A percentile compares a stretch with the other conserved stretches of the same genome.
Evolutionary conservation across 495 filamentous ascomycete genomes (phyloP).

Genomic region (Aspergillus affinis): DNA sequence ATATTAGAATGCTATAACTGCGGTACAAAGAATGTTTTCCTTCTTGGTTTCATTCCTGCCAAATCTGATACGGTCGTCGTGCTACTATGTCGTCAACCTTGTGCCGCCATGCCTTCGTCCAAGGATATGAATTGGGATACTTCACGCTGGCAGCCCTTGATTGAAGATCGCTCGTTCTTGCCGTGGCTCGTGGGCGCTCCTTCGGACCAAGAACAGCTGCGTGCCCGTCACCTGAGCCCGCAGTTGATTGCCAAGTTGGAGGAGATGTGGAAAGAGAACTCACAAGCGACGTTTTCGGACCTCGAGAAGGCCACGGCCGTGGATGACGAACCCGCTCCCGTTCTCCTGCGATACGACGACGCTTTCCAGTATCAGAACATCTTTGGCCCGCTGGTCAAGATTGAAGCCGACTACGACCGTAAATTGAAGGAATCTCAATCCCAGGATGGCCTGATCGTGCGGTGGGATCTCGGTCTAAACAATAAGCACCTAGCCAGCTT

Average conservation of each 20-base stretch:
- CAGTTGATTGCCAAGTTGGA: slow-evolving; percentile 97
- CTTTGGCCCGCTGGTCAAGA: slow-evolving; percentile 96
- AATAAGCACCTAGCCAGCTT: slow-evolving; percentile 98
- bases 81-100: slow-evolving; percentile 93
- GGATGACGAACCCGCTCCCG: slow-evolving; percentile 92
- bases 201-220: slow-evolving; percentile 92
- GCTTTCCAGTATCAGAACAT: slow-evolving; percentile 99
- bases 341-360: slow-evolving; percentile 93
- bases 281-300: slow-evolving; percentile 84
- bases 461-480: slow-evolving; percentile 95
- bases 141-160: slow-evolving; percentile 94
- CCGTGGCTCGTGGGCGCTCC: slow-evolving; percentile 90
- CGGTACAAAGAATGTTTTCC: slow-evolving; percentile 97
- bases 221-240: slow-evolving; percentile 88
- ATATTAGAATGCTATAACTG: slow-evolving; percentile 99
- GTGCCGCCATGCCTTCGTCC: slow-evolving; percentile 89
- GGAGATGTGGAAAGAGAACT: slow-evolving; percentile 98
- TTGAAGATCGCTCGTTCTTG: slow-evolving; percentile 94
- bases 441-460: slow-evolving; percentile 88
- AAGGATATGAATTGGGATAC: slow-evolving; percentile 99
- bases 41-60: slow-evolving; percentile 99
- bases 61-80: slow-evolving; percentile 99
- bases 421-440: slow-evolving; percentile 98
- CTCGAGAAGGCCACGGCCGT: slow-evolving; percentile 90
- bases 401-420: slow-evolving; percentile 99